Evolutionary conservation across 805 yeast species (phyloP).

Genomic region (Wickerhamomyces mucosus): DNA sequence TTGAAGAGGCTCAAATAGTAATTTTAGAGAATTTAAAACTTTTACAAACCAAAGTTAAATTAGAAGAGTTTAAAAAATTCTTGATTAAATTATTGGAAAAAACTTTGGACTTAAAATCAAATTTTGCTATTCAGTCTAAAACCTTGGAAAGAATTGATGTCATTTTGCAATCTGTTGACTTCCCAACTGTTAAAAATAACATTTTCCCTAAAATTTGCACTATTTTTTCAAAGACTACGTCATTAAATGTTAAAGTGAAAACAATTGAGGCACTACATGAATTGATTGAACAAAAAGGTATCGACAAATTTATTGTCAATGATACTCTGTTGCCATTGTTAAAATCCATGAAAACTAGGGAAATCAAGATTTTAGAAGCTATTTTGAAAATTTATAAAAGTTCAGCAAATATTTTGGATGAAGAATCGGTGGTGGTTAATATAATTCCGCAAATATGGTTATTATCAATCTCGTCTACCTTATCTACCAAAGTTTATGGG

Average conservation of each 20-base stretch:
- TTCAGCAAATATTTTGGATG: conserved; percentile 29
- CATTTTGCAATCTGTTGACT: conserved; percentile 43
- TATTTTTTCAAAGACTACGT: conserved; percentile 76
- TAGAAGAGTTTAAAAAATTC: conserved; percentile 37
- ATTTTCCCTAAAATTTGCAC: conserved; percentile 66
- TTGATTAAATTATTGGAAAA: conserved; percentile 34
- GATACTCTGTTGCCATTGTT: conserved; percentile 81
- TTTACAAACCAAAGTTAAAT: conserved; percentile 34
- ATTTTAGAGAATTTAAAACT: conserved; percentile 39
- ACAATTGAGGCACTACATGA: conserved; percentile 52
- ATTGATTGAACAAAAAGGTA: conserved; percentile 46
- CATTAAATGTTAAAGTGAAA: conserved; percentile 65
- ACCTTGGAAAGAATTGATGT: conserved; percentile 35
- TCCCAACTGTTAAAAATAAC: conserved; percentile 61
- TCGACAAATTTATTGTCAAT: conserved; percentile 61
- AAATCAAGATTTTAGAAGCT: conserved; percentile 48
- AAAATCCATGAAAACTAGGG: conserved; percentile 67
- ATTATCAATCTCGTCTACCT: conserved; percentile 35
- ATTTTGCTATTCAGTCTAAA: conserved; percentile 40
- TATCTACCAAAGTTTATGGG: conserved; percentile 33
- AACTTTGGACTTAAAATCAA: conserved; percentile 21
- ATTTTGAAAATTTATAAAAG: conserved; percentile 34
- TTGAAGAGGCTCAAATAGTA: conserved; percentile 32
- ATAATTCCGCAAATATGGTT: conserved; percentile 46
- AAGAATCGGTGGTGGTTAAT: conserved; percentile 42